These are phyloP conservation scores for Elongisporangium anandrum DNA, from an alignment of 352 stramenopile species.

Conservation along the genomic window DNA sequence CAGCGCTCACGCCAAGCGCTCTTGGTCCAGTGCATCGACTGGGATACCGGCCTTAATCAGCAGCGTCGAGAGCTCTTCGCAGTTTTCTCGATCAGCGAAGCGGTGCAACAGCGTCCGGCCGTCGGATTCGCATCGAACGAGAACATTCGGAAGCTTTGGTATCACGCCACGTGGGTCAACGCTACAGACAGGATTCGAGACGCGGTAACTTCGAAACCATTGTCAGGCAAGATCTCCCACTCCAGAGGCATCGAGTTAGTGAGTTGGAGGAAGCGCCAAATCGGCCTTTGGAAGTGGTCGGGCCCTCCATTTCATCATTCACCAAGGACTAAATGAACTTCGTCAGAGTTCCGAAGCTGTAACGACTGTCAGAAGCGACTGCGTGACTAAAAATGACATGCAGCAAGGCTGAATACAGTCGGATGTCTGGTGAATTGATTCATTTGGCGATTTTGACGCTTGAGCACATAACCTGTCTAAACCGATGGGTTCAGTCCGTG, in stretches of 20 bases:
- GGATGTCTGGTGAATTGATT: too few relatives aligned
- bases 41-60: slow-evolving; percentile 24
- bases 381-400: too few relatives aligned
- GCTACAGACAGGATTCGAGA: slow-evolving; percentile 7
- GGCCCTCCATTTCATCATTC: too few relatives aligned
- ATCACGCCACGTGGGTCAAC: slow-evolving; percentile 31
- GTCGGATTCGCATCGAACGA: slow-evolving; percentile 31
- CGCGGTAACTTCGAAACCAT: neutral
- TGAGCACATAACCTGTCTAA: too few relatives aligned
- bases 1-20: too few relatives aligned
- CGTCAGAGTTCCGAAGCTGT: neutral
- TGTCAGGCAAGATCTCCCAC: neutral
- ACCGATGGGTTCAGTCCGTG: neutral
- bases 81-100: slow-evolving; percentile 44
- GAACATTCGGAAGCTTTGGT: slow-evolving; percentile 17
- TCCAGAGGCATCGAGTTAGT: neutral
- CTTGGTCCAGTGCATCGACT: slow-evolving; percentile 16
- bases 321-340: neutral
- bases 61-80: slow-evolving; percentile 39
- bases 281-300: too few relatives aligned
- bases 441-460: too few relatives aligned
- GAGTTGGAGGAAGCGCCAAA: too few relatives aligned
- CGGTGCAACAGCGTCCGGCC: slow-evolving; percentile 54
- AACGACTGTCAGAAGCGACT: neutral
- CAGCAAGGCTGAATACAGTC: too few relatives aligned